Percentiles rank a stretch among this genome's conserved stretches.
These are phyloP conservation scores for Arthrinium phaeospermum DNA, from an alignment of 2,329 filamentous ascomycete species.

Conservation along the genomic window DNA sequence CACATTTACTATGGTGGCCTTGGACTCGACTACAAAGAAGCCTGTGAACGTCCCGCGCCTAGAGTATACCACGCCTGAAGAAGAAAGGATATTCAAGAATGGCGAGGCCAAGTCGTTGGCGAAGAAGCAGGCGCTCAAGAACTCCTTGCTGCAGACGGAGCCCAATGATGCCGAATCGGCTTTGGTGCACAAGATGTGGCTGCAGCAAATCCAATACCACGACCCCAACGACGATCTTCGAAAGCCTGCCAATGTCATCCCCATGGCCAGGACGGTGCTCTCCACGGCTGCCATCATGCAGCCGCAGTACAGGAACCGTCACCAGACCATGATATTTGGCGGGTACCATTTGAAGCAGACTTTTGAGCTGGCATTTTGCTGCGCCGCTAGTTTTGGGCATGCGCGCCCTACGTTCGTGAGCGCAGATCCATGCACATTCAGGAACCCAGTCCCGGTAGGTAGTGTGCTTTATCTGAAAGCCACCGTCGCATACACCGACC, in stretches of 20 bases:
- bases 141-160: constrained; percentile 68
- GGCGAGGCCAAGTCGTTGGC: constrained; percentile 64
- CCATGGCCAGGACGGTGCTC: constrained; percentile 64
- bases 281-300: constrained; percentile 75
- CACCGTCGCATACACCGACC: constrained; percentile 74
- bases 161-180: constrained; percentile 75
- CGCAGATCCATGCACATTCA: constrained; percentile 75
- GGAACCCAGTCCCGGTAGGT: constrained; percentile 77
- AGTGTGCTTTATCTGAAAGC: constrained; percentile 77
- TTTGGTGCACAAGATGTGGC: constrained; percentile 76
- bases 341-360: constrained; percentile 77
- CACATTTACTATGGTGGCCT: constrained; percentile 77
- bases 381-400: constrained; percentile 73
- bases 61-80: constrained; percentile 64
- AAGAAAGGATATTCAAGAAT: constrained; percentile 65
- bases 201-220: constrained; percentile 68
- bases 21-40: constrained; percentile 72
- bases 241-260: constrained; percentile 51
- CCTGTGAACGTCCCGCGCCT: constrained; percentile 64
- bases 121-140: constrained; percentile 67
- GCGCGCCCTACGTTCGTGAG: constrained; percentile 73
- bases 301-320: constrained; percentile 58
- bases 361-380: constrained; percentile 79
- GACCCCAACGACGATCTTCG: constrained; percentile 40
- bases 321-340: constrained; percentile 81